Evolutionary conservation across 2,329 filamentous ascomycete genomes (phyloP), one percentile per base, ranked within the genome.

Genomic region (Microsporum ferrugineum): DNA sequence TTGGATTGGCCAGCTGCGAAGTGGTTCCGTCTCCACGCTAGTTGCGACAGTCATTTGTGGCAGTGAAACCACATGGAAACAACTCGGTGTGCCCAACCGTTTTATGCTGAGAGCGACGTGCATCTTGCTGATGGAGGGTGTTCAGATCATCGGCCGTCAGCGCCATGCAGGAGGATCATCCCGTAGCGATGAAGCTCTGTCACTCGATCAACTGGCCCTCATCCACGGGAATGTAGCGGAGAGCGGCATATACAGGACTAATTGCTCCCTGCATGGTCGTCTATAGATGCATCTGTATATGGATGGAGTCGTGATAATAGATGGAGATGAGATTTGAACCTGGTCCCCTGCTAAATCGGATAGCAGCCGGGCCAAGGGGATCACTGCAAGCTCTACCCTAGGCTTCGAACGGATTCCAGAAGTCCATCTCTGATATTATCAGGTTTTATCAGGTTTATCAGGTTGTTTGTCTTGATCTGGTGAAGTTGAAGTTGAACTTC

Each of bases 51-150:
- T 55, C 14, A 55, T 33, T 38, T 43, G 55, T 39, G 55, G 36
- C 55, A 29, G 55, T 57, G 55, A 57, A 43, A 39, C 55, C 55
- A 57, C 55, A 57, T 57, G 55, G 55, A 57, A 43, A 43, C 23
- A 36, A 23, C 34, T 43, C 41, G 55, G 39, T 57, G 55, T 57
- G 55, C 55, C 55, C 55, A 57, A 57, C 39, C 27, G 33, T 55
- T 55, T 55, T 36, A 31, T 34, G n/a, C 33, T 34, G 12, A 31
- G 31, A 33, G 49, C 29, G 14, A 31, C 49, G 14, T 38, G 51
- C 51, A 47, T 36, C 29, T 34, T 31, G 51, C 31, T 55, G 51
- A 55, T 55, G 51, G 51, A 55, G 51, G 51, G 51, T 55, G 51
- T 55, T 55, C 51, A 55, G 51, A 55, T 55, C 51, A 17, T 55